phyloP scores from a whole-genome alignment of 768 basidiomycete genomes.

The Chalciporus chontae region DNA sequence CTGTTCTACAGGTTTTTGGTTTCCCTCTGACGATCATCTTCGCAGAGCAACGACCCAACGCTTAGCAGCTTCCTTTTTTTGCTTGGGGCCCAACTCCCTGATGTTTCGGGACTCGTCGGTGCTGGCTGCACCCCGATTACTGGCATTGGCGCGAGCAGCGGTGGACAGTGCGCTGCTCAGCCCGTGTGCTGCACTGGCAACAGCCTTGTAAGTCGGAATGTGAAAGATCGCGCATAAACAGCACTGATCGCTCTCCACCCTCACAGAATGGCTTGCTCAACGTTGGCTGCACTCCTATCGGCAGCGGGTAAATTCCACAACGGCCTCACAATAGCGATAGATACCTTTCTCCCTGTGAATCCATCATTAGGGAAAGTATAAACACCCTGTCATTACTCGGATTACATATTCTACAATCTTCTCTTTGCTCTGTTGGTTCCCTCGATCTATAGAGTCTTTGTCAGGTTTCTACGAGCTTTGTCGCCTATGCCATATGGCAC shows the following conservation, averaged over 20 bases:
- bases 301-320: neutral
- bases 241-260: neutral
- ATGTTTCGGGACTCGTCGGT: neutral
- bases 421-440: too few relatives aligned
- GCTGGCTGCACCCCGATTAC: neutral
- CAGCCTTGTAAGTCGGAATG: neutral
- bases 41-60: neutral
- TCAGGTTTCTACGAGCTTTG: too few relatives aligned
- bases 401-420: too few relatives aligned
- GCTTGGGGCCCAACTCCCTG: neutral
- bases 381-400: too few relatives aligned
- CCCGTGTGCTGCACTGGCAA: constrained; percentile 3
- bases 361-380: too few relatives aligned
- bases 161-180: neutral
- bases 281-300: neutral
- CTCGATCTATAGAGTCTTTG: too few relatives aligned
- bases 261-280: neutral
- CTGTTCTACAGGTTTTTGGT: too few relatives aligned
- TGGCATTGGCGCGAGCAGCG: neutral
- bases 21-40: neutral
- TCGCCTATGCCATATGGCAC: too few relatives aligned
- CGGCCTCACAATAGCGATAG: too few relatives aligned
- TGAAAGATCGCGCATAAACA: neutral
- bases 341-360: too few relatives aligned
- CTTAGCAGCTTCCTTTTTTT: neutral